Percentiles rank a stretch among this genome's conserved stretches.
phyloP scores from a whole-genome alignment of 23 red algal genomes.

The Cyanidioschyzon merolae region DNA sequence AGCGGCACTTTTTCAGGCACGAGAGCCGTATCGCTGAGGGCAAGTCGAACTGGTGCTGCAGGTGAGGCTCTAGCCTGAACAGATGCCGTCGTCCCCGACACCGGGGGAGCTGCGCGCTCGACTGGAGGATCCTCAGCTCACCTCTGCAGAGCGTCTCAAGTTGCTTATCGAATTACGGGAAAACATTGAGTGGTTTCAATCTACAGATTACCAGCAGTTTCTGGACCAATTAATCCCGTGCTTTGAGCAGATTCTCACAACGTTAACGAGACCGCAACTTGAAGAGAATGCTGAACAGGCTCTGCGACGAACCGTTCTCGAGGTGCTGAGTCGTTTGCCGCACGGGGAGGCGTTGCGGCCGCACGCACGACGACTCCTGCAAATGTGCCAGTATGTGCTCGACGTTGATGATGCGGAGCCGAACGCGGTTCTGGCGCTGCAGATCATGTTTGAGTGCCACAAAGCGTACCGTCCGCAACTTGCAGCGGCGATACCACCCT shows the following conservation, averaged over 20 bases:
- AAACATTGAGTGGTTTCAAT: slow-evolving; percentile 49
- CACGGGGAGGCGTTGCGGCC: slow-evolving; percentile 43
- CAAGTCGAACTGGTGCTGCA: too few relatives aligned
- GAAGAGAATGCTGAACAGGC: slow-evolving; percentile 46
- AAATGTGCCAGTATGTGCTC: slow-evolving; percentile 44
- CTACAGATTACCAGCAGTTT: slow-evolving; percentile 55
- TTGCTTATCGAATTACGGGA: slow-evolving; percentile 56
- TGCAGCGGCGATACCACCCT: slow-evolving; percentile 42
- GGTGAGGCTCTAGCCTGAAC: too few relatives aligned
- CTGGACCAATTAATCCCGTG: slow-evolving; percentile 55
- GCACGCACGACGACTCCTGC: slow-evolving; percentile 31
- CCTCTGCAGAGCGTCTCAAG: slow-evolving; percentile 29
- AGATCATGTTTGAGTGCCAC: slow-evolving; percentile 80
- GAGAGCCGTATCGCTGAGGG: too few relatives aligned
- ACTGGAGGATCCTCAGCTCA: background rate
- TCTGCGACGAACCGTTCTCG: slow-evolving; percentile 50
- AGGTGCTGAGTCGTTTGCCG: slow-evolving; percentile 58
- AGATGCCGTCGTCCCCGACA: background rate
- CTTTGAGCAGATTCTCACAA: slow-evolving; percentile 39
- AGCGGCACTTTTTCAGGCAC: too few relatives aligned
- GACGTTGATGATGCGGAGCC: slow-evolving; percentile 57
- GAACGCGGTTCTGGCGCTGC: slow-evolving; percentile 51
- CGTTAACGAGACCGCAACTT: slow-evolving; percentile 46
- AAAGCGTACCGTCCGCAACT: slow-evolving; percentile 45
- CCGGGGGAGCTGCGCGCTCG: background rate